Evolutionary conservation across 2,329 filamentous ascomycete species (phyloP).

Genomic region (Aureobasidium sp.): DNA sequence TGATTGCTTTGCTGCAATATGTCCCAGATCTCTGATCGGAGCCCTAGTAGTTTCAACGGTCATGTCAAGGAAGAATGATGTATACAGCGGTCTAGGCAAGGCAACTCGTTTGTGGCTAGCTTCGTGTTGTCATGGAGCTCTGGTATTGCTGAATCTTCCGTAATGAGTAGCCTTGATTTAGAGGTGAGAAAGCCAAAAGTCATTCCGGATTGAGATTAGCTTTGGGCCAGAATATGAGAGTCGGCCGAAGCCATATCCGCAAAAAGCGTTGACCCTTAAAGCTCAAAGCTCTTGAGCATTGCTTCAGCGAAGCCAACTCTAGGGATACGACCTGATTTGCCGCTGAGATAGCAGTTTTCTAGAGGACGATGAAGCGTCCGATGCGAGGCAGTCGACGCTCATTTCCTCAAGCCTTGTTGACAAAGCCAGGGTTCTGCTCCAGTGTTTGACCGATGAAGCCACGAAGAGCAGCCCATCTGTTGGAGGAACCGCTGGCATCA

Average conservation of each 20-base stretch:
- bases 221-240: not conserved
- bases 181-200: too few relatives aligned
- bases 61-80: not conserved
- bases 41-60: not conserved
- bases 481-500: conserved; percentile 37
- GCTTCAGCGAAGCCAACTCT: too few relatives aligned
- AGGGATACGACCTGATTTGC: too few relatives aligned
- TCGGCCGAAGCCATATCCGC: not conserved
- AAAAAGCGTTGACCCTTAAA: too few relatives aligned
- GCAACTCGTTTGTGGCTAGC: too few relatives aligned
- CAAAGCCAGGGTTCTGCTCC: conserved; percentile 77
- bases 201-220: too few relatives aligned
- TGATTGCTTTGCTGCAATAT: too few relatives aligned
- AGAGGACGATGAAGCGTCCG: not conserved
- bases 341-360: not conserved
- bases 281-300: too few relatives aligned
- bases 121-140: too few relatives aligned
- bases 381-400: not conserved
- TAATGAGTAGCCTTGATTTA: not conserved
- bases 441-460: conserved; percentile 79
- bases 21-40: not conserved
- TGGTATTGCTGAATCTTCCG: too few relatives aligned
- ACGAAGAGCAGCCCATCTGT: conserved; percentile 72
- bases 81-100: not conserved
- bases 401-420: not conserved